Conservation (phyloP, 1,139 yeast genomes). For the Suhomyces chickasaworum region DNA sequence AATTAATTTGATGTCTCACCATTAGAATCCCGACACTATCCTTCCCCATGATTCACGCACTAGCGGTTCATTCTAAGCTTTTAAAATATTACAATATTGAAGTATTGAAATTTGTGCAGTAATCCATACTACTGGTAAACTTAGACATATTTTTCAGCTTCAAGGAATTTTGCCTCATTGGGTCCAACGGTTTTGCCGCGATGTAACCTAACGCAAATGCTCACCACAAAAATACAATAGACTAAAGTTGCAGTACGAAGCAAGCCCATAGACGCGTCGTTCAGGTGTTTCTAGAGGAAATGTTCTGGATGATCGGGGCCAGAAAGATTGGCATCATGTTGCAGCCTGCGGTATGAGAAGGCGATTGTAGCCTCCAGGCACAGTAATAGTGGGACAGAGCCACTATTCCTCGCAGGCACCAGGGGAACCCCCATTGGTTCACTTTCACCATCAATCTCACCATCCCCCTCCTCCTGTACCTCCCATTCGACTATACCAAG, state of each 20-base stretch:
- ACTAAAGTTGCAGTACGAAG: not conserved
- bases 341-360: not conserved
- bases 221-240: not conserved
- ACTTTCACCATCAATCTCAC: no score
- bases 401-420: no score
- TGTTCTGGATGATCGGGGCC: not conserved
- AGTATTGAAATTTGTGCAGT: no score
- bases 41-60: no score
- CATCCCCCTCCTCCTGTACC: not conserved
- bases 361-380: not conserved
- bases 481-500: not conserved
- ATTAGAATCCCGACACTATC: no score
- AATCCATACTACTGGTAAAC: no score
- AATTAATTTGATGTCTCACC: no score
- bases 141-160: conserved; percentile 1
- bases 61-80: no score
- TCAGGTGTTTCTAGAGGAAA: not conserved
- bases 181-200: conserved; percentile 4
- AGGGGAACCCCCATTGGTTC: no score
- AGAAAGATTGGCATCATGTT: not conserved
- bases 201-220: not conserved
- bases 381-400: not conserved
- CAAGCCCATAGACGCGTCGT: not conserved
- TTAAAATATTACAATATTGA: no score
- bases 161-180: not conserved